Evolutionary conservation across 768 basidiomycete species (phyloP).

Genomic region (Podaxis carcinomalis): DNA sequence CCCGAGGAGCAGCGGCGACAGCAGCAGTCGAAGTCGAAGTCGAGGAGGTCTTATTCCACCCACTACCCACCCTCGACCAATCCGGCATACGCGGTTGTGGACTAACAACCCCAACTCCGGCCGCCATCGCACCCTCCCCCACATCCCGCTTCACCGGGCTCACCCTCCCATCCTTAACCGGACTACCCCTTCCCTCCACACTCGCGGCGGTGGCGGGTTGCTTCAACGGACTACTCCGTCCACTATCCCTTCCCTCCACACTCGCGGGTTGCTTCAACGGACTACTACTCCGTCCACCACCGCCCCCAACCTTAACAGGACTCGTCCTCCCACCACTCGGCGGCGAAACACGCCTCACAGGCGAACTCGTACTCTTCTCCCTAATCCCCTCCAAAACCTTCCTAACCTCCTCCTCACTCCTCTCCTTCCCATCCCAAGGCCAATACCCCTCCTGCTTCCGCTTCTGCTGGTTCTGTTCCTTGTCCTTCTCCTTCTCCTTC

Average conservation of each 20-base stretch:
- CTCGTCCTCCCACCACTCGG: constrained; percentile 11
- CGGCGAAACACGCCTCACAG: constrained; percentile 10
- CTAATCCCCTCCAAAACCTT: constrained; percentile 20
- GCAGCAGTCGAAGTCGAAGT: background rate
- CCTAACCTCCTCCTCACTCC: constrained; percentile 3
- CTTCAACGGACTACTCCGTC: background rate
- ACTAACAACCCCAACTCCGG: background rate
- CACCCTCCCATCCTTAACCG: background rate
- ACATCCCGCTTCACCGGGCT: constrained; percentile 2
- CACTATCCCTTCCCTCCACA: background rate
- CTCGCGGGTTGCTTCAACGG: background rate
- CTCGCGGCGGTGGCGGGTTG: background rate
- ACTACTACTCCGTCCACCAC: background rate
- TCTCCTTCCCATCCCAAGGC: constrained; percentile 16
- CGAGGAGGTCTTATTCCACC: background rate
- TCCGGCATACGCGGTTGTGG: constrained; percentile 1
- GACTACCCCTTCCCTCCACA: background rate
- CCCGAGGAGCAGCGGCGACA: background rate
- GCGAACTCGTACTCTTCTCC: constrained; percentile 21
- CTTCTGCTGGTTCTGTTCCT: background rate
- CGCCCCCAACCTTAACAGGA: background rate
- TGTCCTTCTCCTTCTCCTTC: constrained; percentile 3
- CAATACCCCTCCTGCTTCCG: constrained; percentile 13
- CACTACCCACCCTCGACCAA: constrained; percentile 9
- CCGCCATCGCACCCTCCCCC: background rate